Evolutionary conservation across 208 protist genomes (phyloP).

Genomic region (Trypanosoma melophagium): DNA sequence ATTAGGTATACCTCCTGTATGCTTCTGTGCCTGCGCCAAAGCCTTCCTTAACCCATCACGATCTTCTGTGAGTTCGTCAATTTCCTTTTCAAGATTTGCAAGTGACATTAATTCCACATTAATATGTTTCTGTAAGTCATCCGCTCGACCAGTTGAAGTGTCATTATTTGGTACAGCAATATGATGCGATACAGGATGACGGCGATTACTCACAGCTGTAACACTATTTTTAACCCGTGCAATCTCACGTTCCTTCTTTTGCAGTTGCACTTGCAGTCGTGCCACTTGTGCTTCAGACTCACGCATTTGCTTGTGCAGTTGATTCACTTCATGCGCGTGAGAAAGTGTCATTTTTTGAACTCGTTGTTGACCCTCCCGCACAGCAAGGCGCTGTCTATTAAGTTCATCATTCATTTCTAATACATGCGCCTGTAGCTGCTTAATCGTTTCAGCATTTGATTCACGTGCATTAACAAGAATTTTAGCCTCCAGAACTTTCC

Average conservation of each 20-base stretch:
- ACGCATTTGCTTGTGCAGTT: slow-evolving; percentile 53
- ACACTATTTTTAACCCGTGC: slow-evolving; percentile 23
- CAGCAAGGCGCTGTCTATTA: slow-evolving; percentile 36
- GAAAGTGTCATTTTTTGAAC: slow-evolving; percentile 31
- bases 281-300: slow-evolving; percentile 29
- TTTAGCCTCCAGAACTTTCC: slow-evolving; percentile 44
- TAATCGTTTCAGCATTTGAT: slow-evolving; percentile 31
- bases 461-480: slow-evolving; percentile 26
- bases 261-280: slow-evolving; percentile 35
- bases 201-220: not conserved
- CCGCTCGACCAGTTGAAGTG: not conserved
- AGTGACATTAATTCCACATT: slow-evolving; percentile 46
- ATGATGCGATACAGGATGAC: not conserved
- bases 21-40: slow-evolving; percentile 31
- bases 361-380: slow-evolving; percentile 39
- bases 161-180: not conserved
- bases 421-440: slow-evolving; percentile 42
- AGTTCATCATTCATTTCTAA: slow-evolving; percentile 48
- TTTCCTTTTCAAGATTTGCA: slow-evolving; percentile 53
- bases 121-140: slow-evolving; percentile 35
- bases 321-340: slow-evolving; percentile 51
- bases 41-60: slow-evolving; percentile 36
- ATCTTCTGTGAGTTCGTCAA: slow-evolving; percentile 54
- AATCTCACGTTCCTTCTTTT: slow-evolving; percentile 44
- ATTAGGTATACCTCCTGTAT: slow-evolving; percentile 14